Percentiles rank a stretch among this genome's conserved stretches.
Evolutionary conservation across 169 alveolate species (phyloP).

Genomic region (Cryptosporidium ubiquitum): DNA sequence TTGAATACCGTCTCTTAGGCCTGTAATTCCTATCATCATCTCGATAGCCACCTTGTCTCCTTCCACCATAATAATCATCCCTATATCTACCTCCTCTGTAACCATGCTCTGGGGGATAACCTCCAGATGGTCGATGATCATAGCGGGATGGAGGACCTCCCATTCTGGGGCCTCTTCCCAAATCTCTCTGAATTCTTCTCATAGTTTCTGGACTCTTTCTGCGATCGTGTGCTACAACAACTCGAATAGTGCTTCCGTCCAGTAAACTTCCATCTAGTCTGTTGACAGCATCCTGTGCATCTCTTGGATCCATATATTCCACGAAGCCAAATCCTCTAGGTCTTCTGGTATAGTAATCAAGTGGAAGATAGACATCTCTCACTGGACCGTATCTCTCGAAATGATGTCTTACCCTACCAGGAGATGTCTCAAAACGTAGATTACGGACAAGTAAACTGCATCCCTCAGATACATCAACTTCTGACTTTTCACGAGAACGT

Average conservation of each 20-base stretch:
- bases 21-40: constrained; percentile 55
- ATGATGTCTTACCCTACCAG: constrained; percentile 83
- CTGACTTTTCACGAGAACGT: constrained; percentile 19
- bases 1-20: constrained; percentile 35
- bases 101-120: constrained; percentile 33
- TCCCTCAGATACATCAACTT: constrained; percentile 78
- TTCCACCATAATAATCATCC: constrained; percentile 40
- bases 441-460: constrained; percentile 85
- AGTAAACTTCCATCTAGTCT: constrained; percentile 86
- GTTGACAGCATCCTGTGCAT: constrained; percentile 88
- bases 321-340: constrained; percentile 94
- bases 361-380: constrained; percentile 91
- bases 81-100: constrained; percentile 43
- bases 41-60: constrained; percentile 40
- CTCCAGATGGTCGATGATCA: constrained; percentile 42
- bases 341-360: constrained; percentile 88
- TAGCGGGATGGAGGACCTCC: constrained; percentile 15
- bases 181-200: constrained; percentile 78
- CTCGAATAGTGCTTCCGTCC: constrained; percentile 88
- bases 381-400: constrained; percentile 87
- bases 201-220: constrained; percentile 90
- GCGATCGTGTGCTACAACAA: constrained; percentile 90
- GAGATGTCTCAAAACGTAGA: constrained; percentile 85
- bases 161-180: constrained; percentile 38
- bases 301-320: constrained; percentile 87